Conservation (phyloP, 306 rosid genomes). For the Prunus padus region DNA sequence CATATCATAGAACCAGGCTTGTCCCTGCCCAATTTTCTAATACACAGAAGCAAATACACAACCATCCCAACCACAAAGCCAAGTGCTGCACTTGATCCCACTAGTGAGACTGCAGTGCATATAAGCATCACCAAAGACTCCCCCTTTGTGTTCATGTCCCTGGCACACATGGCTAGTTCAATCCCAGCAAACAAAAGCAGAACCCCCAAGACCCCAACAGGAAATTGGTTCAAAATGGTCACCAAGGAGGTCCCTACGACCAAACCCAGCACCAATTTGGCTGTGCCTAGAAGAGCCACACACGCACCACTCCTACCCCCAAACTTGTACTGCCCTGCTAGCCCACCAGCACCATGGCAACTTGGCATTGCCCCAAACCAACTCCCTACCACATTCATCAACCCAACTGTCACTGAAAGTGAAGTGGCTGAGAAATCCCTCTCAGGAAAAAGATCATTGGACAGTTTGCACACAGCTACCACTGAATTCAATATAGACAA, state of each 20-base stretch:
- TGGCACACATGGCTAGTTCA: constrained; percentile 66
- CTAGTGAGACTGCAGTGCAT: constrained; percentile 55
- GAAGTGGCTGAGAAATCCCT: constrained; percentile 53
- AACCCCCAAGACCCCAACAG: constrained; percentile 62
- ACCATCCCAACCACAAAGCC: constrained; percentile 57
- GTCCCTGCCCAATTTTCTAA: constrained; percentile 37
- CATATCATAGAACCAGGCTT: not conserved
- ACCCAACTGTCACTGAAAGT: constrained; percentile 58
- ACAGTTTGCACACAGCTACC: constrained; percentile 54
- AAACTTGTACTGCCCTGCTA: constrained; percentile 70
- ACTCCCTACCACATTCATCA: constrained; percentile 59
- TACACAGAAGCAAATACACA: constrained; percentile 36
- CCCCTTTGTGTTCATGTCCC: constrained; percentile 53
- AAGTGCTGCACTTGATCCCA: constrained; percentile 67
- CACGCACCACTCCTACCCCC: constrained; percentile 83
- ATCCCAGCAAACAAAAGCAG: constrained; percentile 62
- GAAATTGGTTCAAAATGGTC: constrained; percentile 52
- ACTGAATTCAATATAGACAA: constrained; percentile 61
- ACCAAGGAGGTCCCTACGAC: constrained; percentile 55
- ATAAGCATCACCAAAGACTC: constrained; percentile 63
- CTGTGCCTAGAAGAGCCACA: constrained; percentile 62
- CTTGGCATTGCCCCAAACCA: constrained; percentile 79
- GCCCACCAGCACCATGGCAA: constrained; percentile 74
- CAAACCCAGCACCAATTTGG: constrained; percentile 56
- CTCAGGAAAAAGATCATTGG: constrained; percentile 57